phyloP scores from a whole-genome alignment of 2,329 filamentous ascomycete species.

The Aspergillus sp. region DNA sequence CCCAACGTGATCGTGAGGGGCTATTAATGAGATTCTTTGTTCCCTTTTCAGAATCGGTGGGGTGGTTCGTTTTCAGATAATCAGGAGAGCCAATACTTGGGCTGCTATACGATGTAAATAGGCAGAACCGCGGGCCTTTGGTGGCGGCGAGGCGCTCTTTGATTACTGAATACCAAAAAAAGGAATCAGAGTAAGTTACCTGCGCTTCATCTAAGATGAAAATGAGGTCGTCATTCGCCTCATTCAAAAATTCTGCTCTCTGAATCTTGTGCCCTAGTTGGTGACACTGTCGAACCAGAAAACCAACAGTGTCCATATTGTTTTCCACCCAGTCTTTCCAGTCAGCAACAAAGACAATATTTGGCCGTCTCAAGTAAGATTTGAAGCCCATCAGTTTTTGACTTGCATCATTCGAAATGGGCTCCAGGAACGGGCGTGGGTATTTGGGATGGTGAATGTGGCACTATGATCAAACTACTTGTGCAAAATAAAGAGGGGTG shows the following conservation, averaged over 20 bases:
- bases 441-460: neutral
- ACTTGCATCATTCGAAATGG: neutral
- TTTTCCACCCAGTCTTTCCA: neutral
- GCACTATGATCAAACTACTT: neutral
- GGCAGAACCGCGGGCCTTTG: conserved; percentile 4
- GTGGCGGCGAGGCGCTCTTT: conserved; percentile 1
- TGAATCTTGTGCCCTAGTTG: neutral
- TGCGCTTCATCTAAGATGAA: conserved; percentile 9
- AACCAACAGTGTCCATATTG: neutral
- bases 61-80: neutral
- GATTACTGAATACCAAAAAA: conserved; percentile 6
- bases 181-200: conserved; percentile 3
- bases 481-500: neutral
- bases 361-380: neutral
- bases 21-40: conserved; percentile 5
- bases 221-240: conserved; percentile 3
- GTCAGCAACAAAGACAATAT: neutral
- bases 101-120: conserved; percentile 8
- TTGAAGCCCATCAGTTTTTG: neutral
- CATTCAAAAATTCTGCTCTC: neutral
- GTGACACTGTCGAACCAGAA: neutral
- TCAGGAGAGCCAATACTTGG: neutral
- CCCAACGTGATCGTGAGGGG: neutral
- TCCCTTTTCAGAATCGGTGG: conserved; percentile 1
- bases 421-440: neutral